Evolutionary conservation across 495 filamentous ascomycete genomes (phyloP).

Genomic region (Aspergillus sclerotioniger): DNA sequence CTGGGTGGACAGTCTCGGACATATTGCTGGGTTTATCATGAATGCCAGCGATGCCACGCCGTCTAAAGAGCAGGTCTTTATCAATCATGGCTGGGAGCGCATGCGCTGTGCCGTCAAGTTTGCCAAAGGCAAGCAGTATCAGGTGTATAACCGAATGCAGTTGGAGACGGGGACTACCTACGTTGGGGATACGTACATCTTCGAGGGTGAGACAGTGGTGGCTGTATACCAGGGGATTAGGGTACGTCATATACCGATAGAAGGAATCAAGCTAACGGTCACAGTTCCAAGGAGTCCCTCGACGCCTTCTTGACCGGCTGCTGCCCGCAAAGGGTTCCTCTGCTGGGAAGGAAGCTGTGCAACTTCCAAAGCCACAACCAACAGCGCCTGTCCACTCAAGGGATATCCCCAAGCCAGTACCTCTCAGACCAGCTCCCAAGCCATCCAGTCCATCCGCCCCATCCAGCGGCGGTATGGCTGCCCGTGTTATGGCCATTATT

Average conservation of each 20-base stretch:
- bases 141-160: constrained; percentile 66
- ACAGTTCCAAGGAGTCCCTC: constrained; percentile 64
- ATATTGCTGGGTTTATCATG: constrained; percentile 72
- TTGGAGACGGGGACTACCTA: constrained; percentile 37
- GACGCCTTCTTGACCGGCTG: constrained; percentile 61
- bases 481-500: constrained; percentile 56
- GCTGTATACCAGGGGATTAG: constrained; percentile 63
- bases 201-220: constrained; percentile 55
- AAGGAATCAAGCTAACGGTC: constrained; percentile 16
- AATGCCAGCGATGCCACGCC: constrained; percentile 71
- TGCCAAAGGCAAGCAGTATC: constrained; percentile 59
- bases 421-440: constrained; percentile 17
- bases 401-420: constrained; percentile 24
- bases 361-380: too few relatives aligned
- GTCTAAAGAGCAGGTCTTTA: constrained; percentile 65
- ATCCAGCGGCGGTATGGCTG: constrained; percentile 22
- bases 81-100: constrained; percentile 72
- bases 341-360: constrained; percentile 4
- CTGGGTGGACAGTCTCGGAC: constrained; percentile 62
- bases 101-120: constrained; percentile 65
- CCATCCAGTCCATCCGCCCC: constrained; percentile 18
- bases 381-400: too few relatives aligned
- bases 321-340: constrained; percentile 51
- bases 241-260: constrained; percentile 34
- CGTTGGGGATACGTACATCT: constrained; percentile 50